Base-by-base conservation (phyloP, 495 filamentous ascomycete species). In the Tuber magnatum region DNA sequence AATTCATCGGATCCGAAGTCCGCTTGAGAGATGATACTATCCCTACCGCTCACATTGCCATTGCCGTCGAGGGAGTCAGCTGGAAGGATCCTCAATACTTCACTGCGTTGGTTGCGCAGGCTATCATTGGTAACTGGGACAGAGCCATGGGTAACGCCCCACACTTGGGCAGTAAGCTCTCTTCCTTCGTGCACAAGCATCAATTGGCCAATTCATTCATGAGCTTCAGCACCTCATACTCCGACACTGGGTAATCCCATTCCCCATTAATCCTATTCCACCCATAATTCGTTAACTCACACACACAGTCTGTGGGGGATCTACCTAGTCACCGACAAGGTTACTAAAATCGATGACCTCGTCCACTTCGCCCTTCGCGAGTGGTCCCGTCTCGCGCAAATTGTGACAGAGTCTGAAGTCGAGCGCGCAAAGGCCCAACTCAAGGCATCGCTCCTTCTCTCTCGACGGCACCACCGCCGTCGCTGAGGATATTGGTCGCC, bases 21-120 rank as follows among this genome's bases (percentile, higher is more conserved):
- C 87, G 95, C 76, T 90, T 97, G 81, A 92, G 95, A 82, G 95
- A 99, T 82, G 95, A 99, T 86, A 97, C 93, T 76, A 91, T 98
- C 83, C 91, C 92, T 75, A 93, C 94, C 75, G 95, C 95, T 80
- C 93, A 99, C 88, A 97, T 99, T 82, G 95, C 96, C 83, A 93
- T 99, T 83, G 96, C 96, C 72, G 96, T 99, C 65, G 95, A 99
- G 88, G 95, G 95, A 88, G 95, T 97, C 71, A 95, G 93, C 91
- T 99, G 95, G 95, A 97, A 93, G 86, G 93, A 97, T 82, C 93
- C 95, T 74, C 94, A 97, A 86, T 98, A 98, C 89, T 99, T 97
- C 88, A 97, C 95, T 78, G 95, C 91, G 68, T 87, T 99, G 73
- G 94, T 99, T 77, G 92, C 95, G 70, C 95, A 99, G 88, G 96